Conservation (phyloP, 441 rosid species). For the Melastoma candidum region DNA sequence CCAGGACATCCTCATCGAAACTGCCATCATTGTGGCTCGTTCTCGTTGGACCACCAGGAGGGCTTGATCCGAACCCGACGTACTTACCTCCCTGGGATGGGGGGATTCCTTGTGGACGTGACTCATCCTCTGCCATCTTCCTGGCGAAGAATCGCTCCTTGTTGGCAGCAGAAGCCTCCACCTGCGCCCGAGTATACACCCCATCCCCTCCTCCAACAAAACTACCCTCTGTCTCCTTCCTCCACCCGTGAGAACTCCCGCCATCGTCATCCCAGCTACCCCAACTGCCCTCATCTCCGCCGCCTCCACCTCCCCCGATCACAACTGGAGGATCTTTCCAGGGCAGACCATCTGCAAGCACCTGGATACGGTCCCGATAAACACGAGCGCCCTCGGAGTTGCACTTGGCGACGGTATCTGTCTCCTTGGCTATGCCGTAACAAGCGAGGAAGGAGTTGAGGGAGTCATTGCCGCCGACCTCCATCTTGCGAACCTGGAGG, state of each 20-base stretch:
- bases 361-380: slow-evolving; percentile 45
- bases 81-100: no score
- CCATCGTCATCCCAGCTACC: slow-evolving; percentile 74
- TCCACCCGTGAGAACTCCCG: slow-evolving; percentile 23
- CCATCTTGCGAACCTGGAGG: slow-evolving; percentile 98
- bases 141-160: no score
- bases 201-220: no score
- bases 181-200: no score
- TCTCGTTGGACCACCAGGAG: no score
- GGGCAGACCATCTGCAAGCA: slow-evolving; percentile 67
- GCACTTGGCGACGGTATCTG: slow-evolving; percentile 65
- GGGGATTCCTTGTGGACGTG: no score
- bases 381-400: slow-evolving; percentile 71
- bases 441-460: slow-evolving; percentile 65
- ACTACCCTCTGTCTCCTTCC: no score
- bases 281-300: slow-evolving; percentile 50
- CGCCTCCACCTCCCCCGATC: slow-evolving; percentile 41
- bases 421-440: slow-evolving; percentile 72
- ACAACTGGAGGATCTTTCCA: slow-evolving; percentile 85
- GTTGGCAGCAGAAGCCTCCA: no score
- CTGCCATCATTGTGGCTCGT: no score
- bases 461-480: slow-evolving; percentile 74
- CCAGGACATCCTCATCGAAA: no score
- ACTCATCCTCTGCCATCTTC: no score
- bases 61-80: no score